Base-by-base conservation (phyloP, 148 eudicot species). In the Pouteria glomerata region DNA sequence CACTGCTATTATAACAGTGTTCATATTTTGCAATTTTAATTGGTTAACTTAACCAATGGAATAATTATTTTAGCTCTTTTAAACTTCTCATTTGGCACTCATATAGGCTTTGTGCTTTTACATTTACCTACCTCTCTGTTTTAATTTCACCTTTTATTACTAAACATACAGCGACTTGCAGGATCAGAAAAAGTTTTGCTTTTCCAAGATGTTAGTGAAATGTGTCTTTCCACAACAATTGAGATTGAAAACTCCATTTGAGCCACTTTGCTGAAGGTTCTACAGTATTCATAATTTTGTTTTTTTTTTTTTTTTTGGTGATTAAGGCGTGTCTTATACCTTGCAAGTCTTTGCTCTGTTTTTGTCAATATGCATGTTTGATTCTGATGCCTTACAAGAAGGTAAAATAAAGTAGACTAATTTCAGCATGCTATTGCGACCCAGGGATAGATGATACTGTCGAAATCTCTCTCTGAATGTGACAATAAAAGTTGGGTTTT, bases 101-200 rank as follows among this genome's bases (percentile, higher is more conserved):
- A 47, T 66, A 16, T 26, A 53, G 34, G 29, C 61, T 59, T 68
- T 58, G 16, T 23, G 29, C 41, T 75, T 34, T 30, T 39, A 52
- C 29, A 39, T 67, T 66, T 61, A 52, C 63, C 71, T 19, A 34
- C 42, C 44, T 29, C 26, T 73, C 34, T 16, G 3, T 37, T 23
- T 60, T 39, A 63, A 29, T 24, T 53, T 21, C 51, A 65, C 37
- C 8, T 41, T 64, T 50, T 57, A 53, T 79, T 57, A 53, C 21
- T 77, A 57, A 72, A 73, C 74, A 64, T 82, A 85, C 94, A 91
- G 97, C 65, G 97, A 37, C 90, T 92, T 64, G 86, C 89, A 58
- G 90, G 84, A 81, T 81, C 89, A 57, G 97, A 92, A 77, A 92
- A 92, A 78, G 62, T 85, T 33, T 77, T 92, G 70, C 89, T 92